Evolutionary conservation across 1,139 yeast species (phyloP).

Genomic region (Blastobotrys indianensis): DNA sequence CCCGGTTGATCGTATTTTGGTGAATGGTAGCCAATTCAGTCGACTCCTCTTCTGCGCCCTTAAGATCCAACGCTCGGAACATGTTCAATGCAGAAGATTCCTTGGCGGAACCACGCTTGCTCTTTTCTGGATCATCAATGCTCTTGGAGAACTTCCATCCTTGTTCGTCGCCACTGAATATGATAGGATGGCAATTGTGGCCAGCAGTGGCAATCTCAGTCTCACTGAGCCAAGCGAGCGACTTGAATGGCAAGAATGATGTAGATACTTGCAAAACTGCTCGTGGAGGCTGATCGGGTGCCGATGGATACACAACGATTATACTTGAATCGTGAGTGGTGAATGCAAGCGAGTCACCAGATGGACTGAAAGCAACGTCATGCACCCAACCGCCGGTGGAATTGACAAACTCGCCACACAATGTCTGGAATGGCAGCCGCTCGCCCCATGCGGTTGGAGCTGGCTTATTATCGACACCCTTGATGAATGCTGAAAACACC

Average conservation of each 20-base stretch:
- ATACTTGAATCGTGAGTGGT: conserved; percentile 75
- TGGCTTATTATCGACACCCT: conserved; percentile 84
- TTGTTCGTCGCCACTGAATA: conserved; percentile 61
- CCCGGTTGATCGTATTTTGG: conserved; percentile 79
- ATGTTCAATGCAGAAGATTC: conserved; percentile 86
- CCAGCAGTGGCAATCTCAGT: conserved; percentile 80
- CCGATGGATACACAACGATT: conserved; percentile 69
- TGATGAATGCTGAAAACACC: conserved; percentile 88
- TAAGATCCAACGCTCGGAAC: conserved; percentile 93
- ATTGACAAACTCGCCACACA: conserved; percentile 77
- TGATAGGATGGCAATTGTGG: conserved; percentile 84
- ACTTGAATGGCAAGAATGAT: conserved; percentile 75
- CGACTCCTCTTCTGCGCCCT: conserved; percentile 61
- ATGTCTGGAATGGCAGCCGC: conserved; percentile 89
- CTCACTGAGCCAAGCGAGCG: conserved; percentile 64
- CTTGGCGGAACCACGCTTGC: conserved; percentile 47
- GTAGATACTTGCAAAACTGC: conserved; percentile 49
- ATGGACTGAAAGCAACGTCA: conserved; percentile 80
- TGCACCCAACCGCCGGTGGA: conserved; percentile 89
- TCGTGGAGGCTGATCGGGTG: conserved; percentile 54
- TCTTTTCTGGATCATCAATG: conserved; percentile 54
- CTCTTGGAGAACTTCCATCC: conserved; percentile 66
- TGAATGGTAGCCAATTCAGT: conserved; percentile 70
- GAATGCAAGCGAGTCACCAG: conserved; percentile 71
- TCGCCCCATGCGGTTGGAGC: conserved; percentile 85